These are phyloP conservation scores for Candida boidinii DNA, from an alignment of 805 yeast species.

Conservation along the genomic window DNA sequence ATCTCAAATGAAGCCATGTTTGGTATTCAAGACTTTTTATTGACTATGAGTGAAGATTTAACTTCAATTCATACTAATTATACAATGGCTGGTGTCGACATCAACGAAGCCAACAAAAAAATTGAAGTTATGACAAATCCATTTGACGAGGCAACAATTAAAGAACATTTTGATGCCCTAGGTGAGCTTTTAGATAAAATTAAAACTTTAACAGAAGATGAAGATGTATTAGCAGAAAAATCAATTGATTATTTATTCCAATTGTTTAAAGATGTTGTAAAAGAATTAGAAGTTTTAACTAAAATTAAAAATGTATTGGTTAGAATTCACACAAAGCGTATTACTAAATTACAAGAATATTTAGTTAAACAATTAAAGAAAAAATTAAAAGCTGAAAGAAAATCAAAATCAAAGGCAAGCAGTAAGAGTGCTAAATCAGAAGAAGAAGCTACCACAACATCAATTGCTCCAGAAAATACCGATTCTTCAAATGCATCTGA, in stretches of 20 bases:
- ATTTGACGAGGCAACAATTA: slow-evolving; percentile 19
- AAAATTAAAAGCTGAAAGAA: slow-evolving; percentile 8
- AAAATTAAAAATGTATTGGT: slow-evolving; percentile 9
- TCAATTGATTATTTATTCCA: slow-evolving; percentile 16
- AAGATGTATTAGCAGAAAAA: slow-evolving; percentile 7
- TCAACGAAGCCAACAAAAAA: slow-evolving; percentile 40
- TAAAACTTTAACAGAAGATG: slow-evolving; percentile 18
- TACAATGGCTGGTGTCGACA: slow-evolving; percentile 38
- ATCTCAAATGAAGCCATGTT: slow-evolving; percentile 33
- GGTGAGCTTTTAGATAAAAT: slow-evolving; percentile 21
- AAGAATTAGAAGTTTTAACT: slow-evolving; percentile 11
- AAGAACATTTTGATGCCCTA: slow-evolving; percentile 16
- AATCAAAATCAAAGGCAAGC: slow-evolving; percentile 1
- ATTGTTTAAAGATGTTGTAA: slow-evolving; percentile 13
- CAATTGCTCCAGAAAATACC: neutral
- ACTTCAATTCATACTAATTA: slow-evolving; percentile 32
- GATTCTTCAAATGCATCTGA: slow-evolving; percentile 1
- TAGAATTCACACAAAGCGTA: slow-evolving; percentile 20
- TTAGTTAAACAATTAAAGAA: slow-evolving; percentile 10
- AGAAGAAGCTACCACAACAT: neutral
- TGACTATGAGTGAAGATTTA: slow-evolving; percentile 38
- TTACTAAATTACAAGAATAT: slow-evolving; percentile 15
- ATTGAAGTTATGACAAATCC: slow-evolving; percentile 24
- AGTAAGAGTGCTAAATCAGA: neutral
- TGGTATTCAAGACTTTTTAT: slow-evolving; percentile 34